These are phyloP conservation scores for Quercus tomentella DNA, from an alignment of 331 rosid species.

Conservation along the genomic window DNA sequence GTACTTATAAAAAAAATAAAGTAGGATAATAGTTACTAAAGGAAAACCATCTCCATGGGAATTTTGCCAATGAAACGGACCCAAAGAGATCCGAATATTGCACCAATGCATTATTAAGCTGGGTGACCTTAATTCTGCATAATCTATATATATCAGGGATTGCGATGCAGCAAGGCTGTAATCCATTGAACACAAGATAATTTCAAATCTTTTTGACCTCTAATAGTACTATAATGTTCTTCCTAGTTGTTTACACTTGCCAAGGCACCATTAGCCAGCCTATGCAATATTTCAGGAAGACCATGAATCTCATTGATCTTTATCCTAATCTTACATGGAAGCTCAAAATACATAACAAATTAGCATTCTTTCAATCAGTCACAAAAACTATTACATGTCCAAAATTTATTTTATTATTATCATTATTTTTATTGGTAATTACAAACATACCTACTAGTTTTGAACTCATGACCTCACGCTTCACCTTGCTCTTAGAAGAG, in stretches of 20 bases:
- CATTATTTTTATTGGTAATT: too few relatives aligned
- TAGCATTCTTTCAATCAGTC: neutral
- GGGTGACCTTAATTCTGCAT: neutral
- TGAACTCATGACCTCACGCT: too few relatives aligned
- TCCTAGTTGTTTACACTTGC: neutral
- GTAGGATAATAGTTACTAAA: neutral
- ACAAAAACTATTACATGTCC: neutral
- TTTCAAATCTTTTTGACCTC: neutral
- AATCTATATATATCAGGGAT: neutral
- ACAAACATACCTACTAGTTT: too few relatives aligned
- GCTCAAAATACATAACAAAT: neutral
- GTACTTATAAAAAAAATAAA: neutral
- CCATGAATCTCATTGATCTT: neutral
- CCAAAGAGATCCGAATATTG: neutral
- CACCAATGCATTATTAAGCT: neutral
- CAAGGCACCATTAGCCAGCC: neutral
- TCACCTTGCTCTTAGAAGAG: too few relatives aligned
- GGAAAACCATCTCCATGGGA: neutral
- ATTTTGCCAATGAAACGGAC: neutral
- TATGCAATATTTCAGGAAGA: neutral
- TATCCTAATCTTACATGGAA: neutral
- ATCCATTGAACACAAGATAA: neutral
- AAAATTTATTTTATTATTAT: neutral
- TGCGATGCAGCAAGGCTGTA: neutral
- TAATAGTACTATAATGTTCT: neutral